Conservation (phyloP, 164 flowering plant genomes). For the Cinnamomum micranthum region DNA sequence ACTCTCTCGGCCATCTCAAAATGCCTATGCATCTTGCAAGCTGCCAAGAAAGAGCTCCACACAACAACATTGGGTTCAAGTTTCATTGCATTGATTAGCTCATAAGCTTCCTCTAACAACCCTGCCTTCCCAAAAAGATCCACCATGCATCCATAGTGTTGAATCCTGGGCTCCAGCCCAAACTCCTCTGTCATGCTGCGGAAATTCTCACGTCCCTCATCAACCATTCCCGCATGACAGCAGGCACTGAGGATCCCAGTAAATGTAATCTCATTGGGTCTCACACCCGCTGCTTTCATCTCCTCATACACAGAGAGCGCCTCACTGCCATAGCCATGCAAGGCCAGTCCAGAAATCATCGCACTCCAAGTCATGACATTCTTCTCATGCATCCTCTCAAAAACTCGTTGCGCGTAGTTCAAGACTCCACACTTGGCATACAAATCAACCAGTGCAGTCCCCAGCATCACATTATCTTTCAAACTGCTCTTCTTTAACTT, state of each 20-base stretch:
- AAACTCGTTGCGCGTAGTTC: slow-evolving; percentile 25
- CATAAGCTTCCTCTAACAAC: slow-evolving; percentile 51
- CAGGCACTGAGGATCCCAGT: slow-evolving; percentile 61
- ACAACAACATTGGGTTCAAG: slow-evolving; percentile 48
- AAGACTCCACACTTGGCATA: slow-evolving; percentile 48
- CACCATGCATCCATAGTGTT: slow-evolving; percentile 70
- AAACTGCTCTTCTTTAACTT: too few relatives aligned
- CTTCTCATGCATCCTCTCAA: slow-evolving; percentile 39
- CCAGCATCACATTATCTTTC: slow-evolving; percentile 34
- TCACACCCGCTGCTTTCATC: slow-evolving; percentile 36
- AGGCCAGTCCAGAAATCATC: slow-evolving; percentile 51
- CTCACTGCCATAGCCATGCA: slow-evolving; percentile 34
- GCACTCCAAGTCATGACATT: slow-evolving; percentile 53
- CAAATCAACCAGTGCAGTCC: slow-evolving; percentile 51
- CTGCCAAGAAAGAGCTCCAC: slow-evolving; percentile 58
- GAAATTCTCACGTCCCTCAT: slow-evolving; percentile 39
- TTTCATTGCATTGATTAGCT: slow-evolving; percentile 47
- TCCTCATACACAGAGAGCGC: slow-evolving; percentile 37
- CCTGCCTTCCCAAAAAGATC: slow-evolving; percentile 62
- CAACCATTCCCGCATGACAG: slow-evolving; percentile 39
- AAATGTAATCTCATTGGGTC: slow-evolving; percentile 53
- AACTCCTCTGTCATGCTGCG: slow-evolving; percentile 32
- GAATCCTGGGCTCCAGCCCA: slow-evolving; percentile 44
- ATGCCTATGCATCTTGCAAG: slow-evolving; percentile 56
- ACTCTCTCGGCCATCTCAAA: slow-evolving; percentile 60